These are phyloP conservation scores for Cryptococcus jaspeensis DNA, from an alignment of 1,284 basidiomycete species.

Conservation along the genomic window DNA sequence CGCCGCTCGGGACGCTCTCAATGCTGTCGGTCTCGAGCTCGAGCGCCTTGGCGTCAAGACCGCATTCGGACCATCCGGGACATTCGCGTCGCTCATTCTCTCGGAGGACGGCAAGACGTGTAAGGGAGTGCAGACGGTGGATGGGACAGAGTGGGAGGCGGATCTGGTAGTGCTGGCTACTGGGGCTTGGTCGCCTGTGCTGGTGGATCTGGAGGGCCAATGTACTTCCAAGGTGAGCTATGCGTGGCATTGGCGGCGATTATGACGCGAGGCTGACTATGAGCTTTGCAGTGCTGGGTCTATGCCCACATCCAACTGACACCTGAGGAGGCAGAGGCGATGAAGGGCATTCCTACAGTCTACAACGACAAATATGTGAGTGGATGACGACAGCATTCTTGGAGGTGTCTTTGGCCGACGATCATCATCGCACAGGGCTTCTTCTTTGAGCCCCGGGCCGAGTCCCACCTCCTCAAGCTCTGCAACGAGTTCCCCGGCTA, in stretches of 20 bases:
- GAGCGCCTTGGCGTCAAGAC: constrained; percentile 36
- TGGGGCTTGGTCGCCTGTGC: constrained; percentile 46
- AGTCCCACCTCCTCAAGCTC: constrained; percentile 29
- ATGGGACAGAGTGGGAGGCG: constrained; percentile 36
- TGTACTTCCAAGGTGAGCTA: constrained; percentile 44
- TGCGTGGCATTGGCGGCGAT: background rate
- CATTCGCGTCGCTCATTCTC: constrained; percentile 34
- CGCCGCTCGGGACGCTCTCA: constrained; percentile 43
- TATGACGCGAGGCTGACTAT: background rate
- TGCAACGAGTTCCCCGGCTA: constrained; percentile 43
- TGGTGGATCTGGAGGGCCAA: constrained; percentile 48
- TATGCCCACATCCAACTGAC: constrained; percentile 46
- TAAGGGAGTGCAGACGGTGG: constrained; percentile 35
- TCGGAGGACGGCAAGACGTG: constrained; percentile 23
- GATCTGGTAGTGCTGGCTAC: constrained; percentile 47
- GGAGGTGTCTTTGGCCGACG: no score
- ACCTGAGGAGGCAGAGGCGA: constrained; percentile 38
- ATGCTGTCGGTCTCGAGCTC: constrained; percentile 39
- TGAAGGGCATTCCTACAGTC: constrained; percentile 31
- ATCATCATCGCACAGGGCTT: constrained; percentile 13
- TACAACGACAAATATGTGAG: constrained; percentile 27
- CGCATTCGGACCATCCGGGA: constrained; percentile 36
- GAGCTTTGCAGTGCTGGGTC: constrained; percentile 34
- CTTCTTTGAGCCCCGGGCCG: constrained; percentile 35
- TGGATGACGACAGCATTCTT: no score